phyloP scores from a whole-genome alignment of 2,329 filamentous ascomycete genomes.

The Aspergillus glaucus region DNA sequence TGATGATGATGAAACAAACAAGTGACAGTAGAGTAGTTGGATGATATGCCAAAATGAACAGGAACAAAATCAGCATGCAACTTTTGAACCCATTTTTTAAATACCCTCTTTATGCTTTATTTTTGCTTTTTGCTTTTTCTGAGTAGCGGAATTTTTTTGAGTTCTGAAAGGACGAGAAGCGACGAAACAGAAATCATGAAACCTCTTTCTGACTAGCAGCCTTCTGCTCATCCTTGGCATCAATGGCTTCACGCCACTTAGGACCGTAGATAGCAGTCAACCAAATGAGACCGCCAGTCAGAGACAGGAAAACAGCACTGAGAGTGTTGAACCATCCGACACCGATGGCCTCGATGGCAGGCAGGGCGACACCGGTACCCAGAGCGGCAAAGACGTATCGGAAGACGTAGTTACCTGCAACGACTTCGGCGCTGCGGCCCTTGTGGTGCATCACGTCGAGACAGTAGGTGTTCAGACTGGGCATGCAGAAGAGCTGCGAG shows the following conservation, averaged over 20 bases:
- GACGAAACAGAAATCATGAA: not conserved
- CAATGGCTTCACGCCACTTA: constrained; percentile 50
- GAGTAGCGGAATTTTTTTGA: not conserved
- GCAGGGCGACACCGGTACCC: constrained; percentile 65
- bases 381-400: constrained; percentile 68
- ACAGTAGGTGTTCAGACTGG: constrained; percentile 71
- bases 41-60: not conserved
- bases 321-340: constrained; percentile 78
- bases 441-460: constrained; percentile 67
- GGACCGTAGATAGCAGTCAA: constrained; percentile 47
- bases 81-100: not conserved
- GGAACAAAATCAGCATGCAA: not conserved
- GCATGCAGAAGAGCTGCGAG: constrained; percentile 69
- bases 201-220: constrained; percentile 17
- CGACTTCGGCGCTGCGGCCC: constrained; percentile 61
- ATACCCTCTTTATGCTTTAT: not conserved
- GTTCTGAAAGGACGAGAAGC: not conserved
- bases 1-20: not conserved
- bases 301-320: constrained; percentile 51
- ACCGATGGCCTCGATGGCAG: constrained; percentile 66
- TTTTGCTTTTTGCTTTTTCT: not conserved
- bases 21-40: not conserved
- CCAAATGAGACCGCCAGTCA: constrained; percentile 42
- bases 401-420: constrained; percentile 73
- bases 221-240: constrained; percentile 39